These are phyloP conservation scores for Aspergillus awamori DNA, from an alignment of 2,329 filamentous ascomycete species.

Conservation along the genomic window DNA sequence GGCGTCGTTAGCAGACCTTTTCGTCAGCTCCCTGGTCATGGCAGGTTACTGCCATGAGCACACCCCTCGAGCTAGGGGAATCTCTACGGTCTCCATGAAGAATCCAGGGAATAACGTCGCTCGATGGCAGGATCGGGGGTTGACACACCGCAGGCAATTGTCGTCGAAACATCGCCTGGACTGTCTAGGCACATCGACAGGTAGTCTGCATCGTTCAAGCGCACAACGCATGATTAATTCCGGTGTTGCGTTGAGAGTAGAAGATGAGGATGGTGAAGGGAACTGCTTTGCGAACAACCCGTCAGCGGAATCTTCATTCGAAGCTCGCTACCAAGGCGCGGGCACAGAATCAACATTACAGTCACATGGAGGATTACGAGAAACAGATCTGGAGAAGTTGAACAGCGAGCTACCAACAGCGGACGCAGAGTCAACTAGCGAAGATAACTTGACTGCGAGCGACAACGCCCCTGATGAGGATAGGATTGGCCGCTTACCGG, in stretches of 20 bases:
- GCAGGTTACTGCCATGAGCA: slow-evolving; percentile 57
- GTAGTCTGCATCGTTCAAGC: slow-evolving; percentile 23
- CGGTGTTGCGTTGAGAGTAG: slow-evolving; percentile 27
- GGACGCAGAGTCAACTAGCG: background rate
- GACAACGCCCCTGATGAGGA: background rate
- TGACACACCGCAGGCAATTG: slow-evolving; percentile 20
- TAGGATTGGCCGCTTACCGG: background rate
- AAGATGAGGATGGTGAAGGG: slow-evolving; percentile 24
- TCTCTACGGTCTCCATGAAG: slow-evolving; percentile 30
- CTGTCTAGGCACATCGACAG: slow-evolving; percentile 21
- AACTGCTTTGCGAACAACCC: slow-evolving; percentile 9
- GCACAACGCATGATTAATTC: slow-evolving; percentile 33
- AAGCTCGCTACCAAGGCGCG: slow-evolving; percentile 5
- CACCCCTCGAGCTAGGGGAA: slow-evolving; percentile 37
- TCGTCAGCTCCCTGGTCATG: slow-evolving; percentile 57
- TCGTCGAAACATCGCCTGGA: slow-evolving; percentile 23
- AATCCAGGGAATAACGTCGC: slow-evolving; percentile 22
- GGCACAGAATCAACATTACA: background rate
- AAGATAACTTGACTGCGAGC: background rate
- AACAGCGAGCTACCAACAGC: background rate
- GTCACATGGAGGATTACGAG: background rate
- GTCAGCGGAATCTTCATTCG: slow-evolving; percentile 1
- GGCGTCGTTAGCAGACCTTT: slow-evolving; percentile 53
- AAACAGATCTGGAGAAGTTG: background rate
- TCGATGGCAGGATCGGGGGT: slow-evolving; percentile 22